Evolutionary conservation across 2,329 filamentous ascomycete species (phyloP).

Genomic region (Arthroderma uncinatum): DNA sequence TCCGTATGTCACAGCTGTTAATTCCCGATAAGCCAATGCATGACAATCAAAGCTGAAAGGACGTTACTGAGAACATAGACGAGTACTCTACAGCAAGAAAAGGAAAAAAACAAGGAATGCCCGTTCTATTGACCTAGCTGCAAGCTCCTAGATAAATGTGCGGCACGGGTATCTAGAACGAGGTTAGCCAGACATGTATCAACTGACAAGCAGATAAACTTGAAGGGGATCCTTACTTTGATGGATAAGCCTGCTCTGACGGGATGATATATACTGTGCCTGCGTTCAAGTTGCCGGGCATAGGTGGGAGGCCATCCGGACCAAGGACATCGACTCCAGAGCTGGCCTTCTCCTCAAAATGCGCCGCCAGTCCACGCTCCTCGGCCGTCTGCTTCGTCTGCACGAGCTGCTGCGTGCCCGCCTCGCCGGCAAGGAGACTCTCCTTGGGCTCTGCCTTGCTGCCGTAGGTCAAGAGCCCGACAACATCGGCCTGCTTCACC

Average conservation of each 20-base stretch:
- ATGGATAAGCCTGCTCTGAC: constrained; percentile 58
- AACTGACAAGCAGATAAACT: constrained; percentile 35
- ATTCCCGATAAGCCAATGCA: background rate
- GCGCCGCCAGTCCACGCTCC: constrained; percentile 58
- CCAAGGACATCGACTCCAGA: constrained; percentile 51
- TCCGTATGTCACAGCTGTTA: background rate
- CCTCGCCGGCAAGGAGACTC: constrained; percentile 59
- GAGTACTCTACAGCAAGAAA: background rate
- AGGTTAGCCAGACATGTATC: constrained; percentile 7
- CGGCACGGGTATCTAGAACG: constrained; percentile 35
- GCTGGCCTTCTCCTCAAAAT: constrained; percentile 56
- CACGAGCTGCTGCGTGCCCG: constrained; percentile 62
- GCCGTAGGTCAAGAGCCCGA: constrained; percentile 72
- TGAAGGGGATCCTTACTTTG: constrained; percentile 39
- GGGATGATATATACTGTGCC: constrained; percentile 55
- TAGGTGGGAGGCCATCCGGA: constrained; percentile 71
- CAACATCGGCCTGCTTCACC: constrained; percentile 73
- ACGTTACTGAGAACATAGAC: background rate
- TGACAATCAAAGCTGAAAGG: background rate
- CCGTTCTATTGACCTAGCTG: background rate
- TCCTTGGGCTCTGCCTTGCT: constrained; percentile 72
- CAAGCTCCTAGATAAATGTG: constrained; percentile 29
- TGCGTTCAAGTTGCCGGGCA: constrained; percentile 59
- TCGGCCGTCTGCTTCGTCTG: constrained; percentile 63
- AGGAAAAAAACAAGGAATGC: background rate